phyloP scores from a whole-genome alignment of 805 yeast genomes.

The Metschnikowia hibisci region DNA sequence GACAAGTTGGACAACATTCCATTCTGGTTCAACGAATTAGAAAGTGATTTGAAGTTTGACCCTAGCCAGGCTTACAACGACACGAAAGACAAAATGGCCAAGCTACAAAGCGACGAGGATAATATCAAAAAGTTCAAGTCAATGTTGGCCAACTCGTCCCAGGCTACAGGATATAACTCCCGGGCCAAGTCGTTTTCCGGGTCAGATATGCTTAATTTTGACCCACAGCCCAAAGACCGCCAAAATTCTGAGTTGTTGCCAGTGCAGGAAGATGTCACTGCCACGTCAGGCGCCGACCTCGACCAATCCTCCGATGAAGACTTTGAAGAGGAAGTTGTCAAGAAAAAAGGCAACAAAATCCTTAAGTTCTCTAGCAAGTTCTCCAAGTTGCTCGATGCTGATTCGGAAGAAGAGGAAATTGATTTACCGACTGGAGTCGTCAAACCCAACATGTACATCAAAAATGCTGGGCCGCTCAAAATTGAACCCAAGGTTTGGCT shows the following conservation, averaged over 20 bases:
- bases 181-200: conserved; percentile 41
- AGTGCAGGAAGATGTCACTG: conserved; percentile 14
- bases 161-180: conserved; percentile 27
- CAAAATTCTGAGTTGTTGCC: conserved; percentile 7
- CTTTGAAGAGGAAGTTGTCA: conserved; percentile 20
- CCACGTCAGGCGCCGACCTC: conserved; percentile 17
- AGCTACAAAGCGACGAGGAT: conserved; percentile 45
- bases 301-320: conserved; percentile 33
- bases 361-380: conserved; percentile 26
- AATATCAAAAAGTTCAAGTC: conserved; percentile 39
- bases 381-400: conserved; percentile 53
- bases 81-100: conserved; percentile 50
- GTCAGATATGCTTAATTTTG: conserved; percentile 21
- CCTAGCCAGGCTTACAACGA: conserved; percentile 78
- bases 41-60: conserved; percentile 50
- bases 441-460: conserved; percentile 73
- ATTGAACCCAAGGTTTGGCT: conserved; percentile 98
- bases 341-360: conserved; percentile 18
- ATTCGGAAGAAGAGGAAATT: conserved; percentile 80
- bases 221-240: conserved; percentile 4
- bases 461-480: conserved; percentile 87
- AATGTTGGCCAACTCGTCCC: conserved; percentile 31
- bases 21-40: conserved; percentile 92
- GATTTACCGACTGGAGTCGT: conserved; percentile 84
- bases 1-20: conserved; percentile 88